Evolutionary conservation across 192 early-diverging fungal genomes (phyloP).

Genomic region (Mortierella antarctica): DNA sequence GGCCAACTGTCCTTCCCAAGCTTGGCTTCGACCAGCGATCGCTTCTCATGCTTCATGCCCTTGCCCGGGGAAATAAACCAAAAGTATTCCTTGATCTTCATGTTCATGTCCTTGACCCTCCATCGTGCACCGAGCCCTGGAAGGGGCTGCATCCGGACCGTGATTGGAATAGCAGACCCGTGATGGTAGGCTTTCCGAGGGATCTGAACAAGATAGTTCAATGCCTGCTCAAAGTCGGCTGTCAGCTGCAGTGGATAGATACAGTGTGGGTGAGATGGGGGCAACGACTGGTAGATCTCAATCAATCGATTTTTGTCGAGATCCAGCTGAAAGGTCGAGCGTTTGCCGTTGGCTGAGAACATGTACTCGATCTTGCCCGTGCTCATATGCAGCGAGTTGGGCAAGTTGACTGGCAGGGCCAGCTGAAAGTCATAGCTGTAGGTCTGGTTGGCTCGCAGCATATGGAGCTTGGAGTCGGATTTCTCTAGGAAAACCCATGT

Average conservation of each 20-base stretch:
- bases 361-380: conserved; percentile 39
- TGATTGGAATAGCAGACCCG: conserved; percentile 32
- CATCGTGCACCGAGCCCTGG: conserved; percentile 16
- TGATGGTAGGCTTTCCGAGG: conserved; percentile 39
- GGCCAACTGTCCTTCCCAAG: conserved; percentile 38
- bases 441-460: conserved; percentile 37
- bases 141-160: conserved; percentile 23
- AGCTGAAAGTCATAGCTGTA: conserved; percentile 43
- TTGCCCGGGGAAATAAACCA: conserved; percentile 47
- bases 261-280: conserved; percentile 35
- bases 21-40: conserved; percentile 27
- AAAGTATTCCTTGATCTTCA: conserved; percentile 49
- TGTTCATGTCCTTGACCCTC: conserved; percentile 34
- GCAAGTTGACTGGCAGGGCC: conserved; percentile 39
- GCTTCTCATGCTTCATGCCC: conserved; percentile 26
- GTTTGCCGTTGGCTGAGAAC: conserved; percentile 39
- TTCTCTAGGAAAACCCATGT: conserved; percentile 38
- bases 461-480: conserved; percentile 25
- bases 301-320: conserved; percentile 11
- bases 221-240: conserved; percentile 30
- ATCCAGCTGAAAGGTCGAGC: conserved; percentile 18
- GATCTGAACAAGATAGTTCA: conserved; percentile 43
- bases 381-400: conserved; percentile 42
- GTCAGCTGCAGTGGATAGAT: conserved; percentile 32
- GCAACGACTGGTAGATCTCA: conserved; percentile 49